Base-by-base conservation (phyloP, 2,329 filamentous ascomycete genomes). In the Penicillium paneum region DNA sequence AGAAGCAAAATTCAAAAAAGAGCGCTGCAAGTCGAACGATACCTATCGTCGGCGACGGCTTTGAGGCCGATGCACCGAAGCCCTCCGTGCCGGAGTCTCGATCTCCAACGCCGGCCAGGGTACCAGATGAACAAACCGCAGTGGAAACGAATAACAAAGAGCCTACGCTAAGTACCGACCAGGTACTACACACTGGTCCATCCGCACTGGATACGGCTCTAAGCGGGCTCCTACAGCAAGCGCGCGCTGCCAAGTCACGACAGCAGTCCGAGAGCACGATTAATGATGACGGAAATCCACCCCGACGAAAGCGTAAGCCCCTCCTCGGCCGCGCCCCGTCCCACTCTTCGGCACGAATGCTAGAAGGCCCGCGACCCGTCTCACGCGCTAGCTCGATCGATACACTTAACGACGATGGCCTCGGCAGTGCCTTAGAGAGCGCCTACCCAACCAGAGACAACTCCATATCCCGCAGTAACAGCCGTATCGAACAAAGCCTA, bases 351-450 rank as follows among this genome's bases (percentile, higher is more conserved):
- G 49, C 57, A 12, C 63, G 65, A 24, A 62, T 64, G 10, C 51
- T 56, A 8, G 65, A 68, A 7, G 59, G 36, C 31, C 49, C 57
- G 21, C 54, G 60, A 4, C 54, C 62, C 19, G 61, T 68, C 39
- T 78, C 76, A 5, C 74, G 77, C 34, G 77, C 77, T 28, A 78
- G 76, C 63, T 79, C 77, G n/a, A 73, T 79, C 52, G 78, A 79
- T 55, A 79, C 77, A 24, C 66, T 79, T 10, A 79, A 79, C 56
- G 71, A 76, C 55, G 73, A 75, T 44, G 73, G 74, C 10, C 71
- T 71, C 35, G 70, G 73, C 34, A 72, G 68, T 35, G 66, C 66
- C 26, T 57, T 73, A 19, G 72, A 74, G 17, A 71, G 67, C 41
- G 51, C 49, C 5, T 49, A 58, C 4, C 56, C 49, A 13, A 62